phyloP scores from a whole-genome alignment of 331 rosid genomes.

The Quercus tomentella region DNA sequence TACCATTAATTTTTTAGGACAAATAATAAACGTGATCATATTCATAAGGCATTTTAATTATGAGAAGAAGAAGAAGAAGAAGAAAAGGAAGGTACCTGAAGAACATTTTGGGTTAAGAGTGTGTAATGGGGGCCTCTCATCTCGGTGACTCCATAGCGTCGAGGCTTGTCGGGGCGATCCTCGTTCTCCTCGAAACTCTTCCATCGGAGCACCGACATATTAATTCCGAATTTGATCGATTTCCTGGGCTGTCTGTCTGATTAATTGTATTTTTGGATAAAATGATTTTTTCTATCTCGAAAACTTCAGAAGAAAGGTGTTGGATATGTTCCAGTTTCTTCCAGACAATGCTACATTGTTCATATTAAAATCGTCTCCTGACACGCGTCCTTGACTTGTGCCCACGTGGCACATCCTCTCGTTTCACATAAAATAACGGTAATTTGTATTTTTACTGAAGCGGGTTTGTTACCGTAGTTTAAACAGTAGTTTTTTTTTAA shows the following conservation, averaged over 20 bases:
- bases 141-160: slow-evolving; percentile 79
- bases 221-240: no score
- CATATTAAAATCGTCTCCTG: no score
- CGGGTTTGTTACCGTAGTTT: no score
- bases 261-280: not conserved
- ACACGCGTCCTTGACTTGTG: no score
- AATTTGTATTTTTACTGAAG: no score
- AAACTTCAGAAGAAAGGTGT: not conserved
- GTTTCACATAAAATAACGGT: no score
- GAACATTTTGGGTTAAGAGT: slow-evolving; percentile 51
- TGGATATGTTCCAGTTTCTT: not conserved
- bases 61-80: not conserved
- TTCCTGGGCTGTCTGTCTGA: no score
- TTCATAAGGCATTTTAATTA: no score
- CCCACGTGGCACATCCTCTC: no score
- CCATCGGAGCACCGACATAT: slow-evolving; percentile 71
- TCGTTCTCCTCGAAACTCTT: slow-evolving; percentile 79
- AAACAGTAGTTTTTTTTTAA: no score
- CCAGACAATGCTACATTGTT: not conserved
- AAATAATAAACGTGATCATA: not conserved
- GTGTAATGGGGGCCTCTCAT: slow-evolving; percentile 68
- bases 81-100: slow-evolving; percentile 39
- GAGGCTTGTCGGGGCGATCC: slow-evolving; percentile 90
- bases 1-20: not conserved
- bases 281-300: not conserved